Conservation (phyloP, 1,139 yeast species). For the Williopsis jadinii region DNA sequence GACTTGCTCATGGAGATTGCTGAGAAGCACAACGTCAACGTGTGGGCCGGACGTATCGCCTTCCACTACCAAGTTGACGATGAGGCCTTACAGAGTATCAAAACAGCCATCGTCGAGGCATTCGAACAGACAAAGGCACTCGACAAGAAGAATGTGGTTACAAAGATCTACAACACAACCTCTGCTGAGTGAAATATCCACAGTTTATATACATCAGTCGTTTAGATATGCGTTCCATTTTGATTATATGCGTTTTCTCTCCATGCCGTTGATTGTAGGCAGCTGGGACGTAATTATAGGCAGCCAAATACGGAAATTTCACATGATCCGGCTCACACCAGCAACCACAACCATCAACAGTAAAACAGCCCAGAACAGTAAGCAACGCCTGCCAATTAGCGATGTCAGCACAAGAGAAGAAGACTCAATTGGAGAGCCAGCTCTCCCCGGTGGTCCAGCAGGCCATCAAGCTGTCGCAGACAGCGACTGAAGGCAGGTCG, state of each 20-base stretch:
- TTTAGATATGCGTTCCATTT: too few relatives aligned
- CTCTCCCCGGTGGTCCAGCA: conserved; percentile 33
- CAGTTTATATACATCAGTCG: too few relatives aligned
- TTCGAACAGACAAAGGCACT: conserved; percentile 33
- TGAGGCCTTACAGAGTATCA: conserved; percentile 58
- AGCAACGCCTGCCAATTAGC: not conserved
- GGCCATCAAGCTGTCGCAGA: conserved; percentile 39
- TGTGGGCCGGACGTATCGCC: conserved; percentile 56
- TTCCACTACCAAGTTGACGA: conserved; percentile 72
- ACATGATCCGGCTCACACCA: too few relatives aligned
- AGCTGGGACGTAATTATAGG: too few relatives aligned
- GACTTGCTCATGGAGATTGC: conserved; percentile 40
- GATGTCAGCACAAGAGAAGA: too few relatives aligned
- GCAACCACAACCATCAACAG: not conserved
- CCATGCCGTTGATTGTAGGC: too few relatives aligned
- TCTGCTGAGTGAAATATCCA: too few relatives aligned
- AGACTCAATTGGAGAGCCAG: conserved; percentile 10
- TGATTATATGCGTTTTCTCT: too few relatives aligned
- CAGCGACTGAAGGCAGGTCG: conserved; percentile 30
- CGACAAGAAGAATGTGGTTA: not conserved
- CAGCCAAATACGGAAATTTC: too few relatives aligned
- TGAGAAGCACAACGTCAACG: conserved; percentile 43
- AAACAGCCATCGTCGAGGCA: conserved; percentile 50
- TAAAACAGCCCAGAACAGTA: not conserved
- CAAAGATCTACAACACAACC: conserved; percentile 2